Base-by-base conservation (phyloP, 768 basidiomycete species). In the Hericium alpestre region DNA sequence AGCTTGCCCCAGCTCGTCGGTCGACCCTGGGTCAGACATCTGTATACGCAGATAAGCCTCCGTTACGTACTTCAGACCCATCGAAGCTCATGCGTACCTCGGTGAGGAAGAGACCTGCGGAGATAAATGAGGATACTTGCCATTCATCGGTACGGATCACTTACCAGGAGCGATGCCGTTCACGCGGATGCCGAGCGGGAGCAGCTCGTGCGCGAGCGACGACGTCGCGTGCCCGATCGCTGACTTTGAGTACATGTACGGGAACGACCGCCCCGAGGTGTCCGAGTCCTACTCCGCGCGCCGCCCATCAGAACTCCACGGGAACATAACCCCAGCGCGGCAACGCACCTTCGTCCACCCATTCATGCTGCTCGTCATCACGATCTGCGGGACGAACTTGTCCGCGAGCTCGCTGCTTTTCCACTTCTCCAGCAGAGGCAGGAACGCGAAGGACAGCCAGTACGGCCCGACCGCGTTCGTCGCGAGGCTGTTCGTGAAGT, bases 361-460 rank as follows among this genome's bases (percentile, higher is more conserved):
- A 56, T 77, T 79, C 76, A 78, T 77, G 52, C 75, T 76, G 51
- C 73, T 74, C 1, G 77, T 79, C 74, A 79, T 79, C 37, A 79
- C 65, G 27, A 79, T 66, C 63, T 78, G 76, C 2, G 78, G 76
- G 9, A 70, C 74, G 58, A 78, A 78, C 53, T 67, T 71, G 22
- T 63, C 54, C 54, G 65, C 66, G 6, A 67, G 67, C 11, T 57
- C 64, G n/a, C 63, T 67, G 32, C 63, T 64, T 62, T 76, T 76
- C 75, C 76, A 76, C 52, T 72, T 74, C 59, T 78, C 76, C 10
- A 82, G 70, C 0, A 82, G 67, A 4, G 79, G 79, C 6, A 82
- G 70, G 68, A 81, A 81, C 12, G 80, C 79, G 60, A 80, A 76
- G 0, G 79, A 74, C 22, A 79, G 68, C 76, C 79, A 82, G 65